Conservation (phyloP, 768 basidiomycete species). For the Phylloporus sp. region DNA sequence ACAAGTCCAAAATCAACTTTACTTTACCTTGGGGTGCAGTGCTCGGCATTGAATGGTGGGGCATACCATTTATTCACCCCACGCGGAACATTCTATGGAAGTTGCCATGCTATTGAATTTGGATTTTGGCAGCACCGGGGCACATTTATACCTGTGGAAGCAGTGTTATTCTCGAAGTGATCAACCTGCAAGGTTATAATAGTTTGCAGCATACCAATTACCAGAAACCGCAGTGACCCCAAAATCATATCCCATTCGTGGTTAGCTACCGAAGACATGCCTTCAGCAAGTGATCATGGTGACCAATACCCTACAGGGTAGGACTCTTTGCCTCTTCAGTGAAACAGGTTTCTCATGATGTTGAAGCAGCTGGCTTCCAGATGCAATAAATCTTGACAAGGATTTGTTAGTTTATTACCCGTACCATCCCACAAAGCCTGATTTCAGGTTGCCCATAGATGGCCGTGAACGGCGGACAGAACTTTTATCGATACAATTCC, state of each 20-base stretch:
- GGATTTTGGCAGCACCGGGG: neutral
- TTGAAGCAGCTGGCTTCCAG: neutral
- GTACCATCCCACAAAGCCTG: neutral
- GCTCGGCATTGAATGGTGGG: neutral
- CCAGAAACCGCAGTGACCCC: neutral
- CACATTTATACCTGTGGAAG: neutral
- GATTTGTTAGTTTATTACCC: slow-evolving; percentile 2
- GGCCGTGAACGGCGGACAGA: neutral
- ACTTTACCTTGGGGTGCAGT: neutral
- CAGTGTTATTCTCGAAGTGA: neutral
- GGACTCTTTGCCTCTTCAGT: neutral
- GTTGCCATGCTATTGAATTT: neutral
- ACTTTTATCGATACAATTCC: neutral
- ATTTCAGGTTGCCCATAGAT: neutral
- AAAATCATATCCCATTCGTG: neutral
- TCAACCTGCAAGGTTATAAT: neutral
- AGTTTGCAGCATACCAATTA: neutral
- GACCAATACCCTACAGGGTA: neutral
- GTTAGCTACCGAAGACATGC: neutral
- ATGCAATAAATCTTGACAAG: neutral
- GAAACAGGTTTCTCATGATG: neutral
- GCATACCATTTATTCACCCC: neutral
- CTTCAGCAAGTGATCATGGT: neutral
- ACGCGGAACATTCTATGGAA: neutral
- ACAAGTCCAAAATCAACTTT: neutral